Base-by-base conservation (phyloP, 768 basidiomycete species). In the Psilocybe azurescens region DNA sequence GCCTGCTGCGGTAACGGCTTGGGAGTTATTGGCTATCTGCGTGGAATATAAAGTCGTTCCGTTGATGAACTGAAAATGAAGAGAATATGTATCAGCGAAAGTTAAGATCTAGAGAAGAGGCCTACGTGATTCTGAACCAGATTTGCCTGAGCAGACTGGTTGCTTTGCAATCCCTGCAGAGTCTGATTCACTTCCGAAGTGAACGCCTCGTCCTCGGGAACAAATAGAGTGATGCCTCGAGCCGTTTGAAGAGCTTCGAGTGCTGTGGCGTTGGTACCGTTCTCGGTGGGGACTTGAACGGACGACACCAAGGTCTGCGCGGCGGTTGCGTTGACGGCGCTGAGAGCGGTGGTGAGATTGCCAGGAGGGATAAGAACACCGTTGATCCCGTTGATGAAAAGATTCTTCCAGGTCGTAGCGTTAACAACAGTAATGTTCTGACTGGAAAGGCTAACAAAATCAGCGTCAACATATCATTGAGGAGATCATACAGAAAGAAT, bases 21-120 rank as follows among this genome's bases (percentile, higher is more conserved):
- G 81, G 9, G 66, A 55, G 38, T 49, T 33, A n/a, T 74, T 65
- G 5, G 69, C 56, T 39, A 91, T 71, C 10, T 74, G 61, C 1
- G 86, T 79, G 0, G 88, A 89, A 76, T 93, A 93, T 10, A 85
- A 72, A 0, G 86, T 80, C 0, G 89, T 82, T 28, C 87, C 90
- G 72, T 91, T 91, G 66, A 93, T 83, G 61, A 86, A 72, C 86
- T 88, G 56, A 39, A 16, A 44, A 53, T 10, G 47, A 53, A 49
- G 6, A n/a, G 13, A 59, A 53, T 8, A 13, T 9, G 49, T 59
- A 10, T 50, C 11, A 3, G 47, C 20, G 8, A 20, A 8, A 18
- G 29, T 16, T 41, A n/a, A 30, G 16, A 20, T 16, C 30, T 1
- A 30, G 50, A 55, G 14, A 7, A 36, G 20, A 49, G 14, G 74